Percentiles rank a stretch among this genome's conserved stretches.
phyloP scores from a whole-genome alignment of 2,329 filamentous ascomycete species.

The Aciculosporium take region DNA sequence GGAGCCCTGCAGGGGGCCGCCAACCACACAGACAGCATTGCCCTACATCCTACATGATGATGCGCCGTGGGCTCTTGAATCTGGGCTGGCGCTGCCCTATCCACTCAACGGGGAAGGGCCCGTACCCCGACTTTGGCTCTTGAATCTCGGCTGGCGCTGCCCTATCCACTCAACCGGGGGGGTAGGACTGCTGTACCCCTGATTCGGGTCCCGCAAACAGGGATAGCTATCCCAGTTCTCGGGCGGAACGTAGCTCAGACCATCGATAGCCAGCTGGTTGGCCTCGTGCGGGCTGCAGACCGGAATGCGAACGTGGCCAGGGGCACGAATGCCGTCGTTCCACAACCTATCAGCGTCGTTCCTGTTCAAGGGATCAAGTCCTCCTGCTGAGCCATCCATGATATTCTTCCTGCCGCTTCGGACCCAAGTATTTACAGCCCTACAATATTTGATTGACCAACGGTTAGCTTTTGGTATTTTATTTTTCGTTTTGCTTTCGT shows the following conservation, averaged over 20 bases:
- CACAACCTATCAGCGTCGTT: background rate
- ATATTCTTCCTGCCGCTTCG: background rate
- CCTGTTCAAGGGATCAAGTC: background rate
- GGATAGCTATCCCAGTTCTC: background rate
- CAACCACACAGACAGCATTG: too few relatives aligned
- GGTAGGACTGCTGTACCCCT: too few relatives aligned
- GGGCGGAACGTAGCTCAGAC: background rate
- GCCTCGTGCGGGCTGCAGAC: background rate
- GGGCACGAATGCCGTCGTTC: background rate
- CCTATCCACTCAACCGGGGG: too few relatives aligned
- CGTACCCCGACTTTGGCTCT: too few relatives aligned
- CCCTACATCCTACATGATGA: too few relatives aligned
- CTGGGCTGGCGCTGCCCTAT: too few relatives aligned
- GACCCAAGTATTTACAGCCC: background rate
- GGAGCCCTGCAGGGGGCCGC: too few relatives aligned
- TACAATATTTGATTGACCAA: background rate
- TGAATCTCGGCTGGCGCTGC: too few relatives aligned
- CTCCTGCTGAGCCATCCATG: background rate
- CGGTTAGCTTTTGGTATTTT: too few relatives aligned
- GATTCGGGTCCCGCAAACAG: background rate
- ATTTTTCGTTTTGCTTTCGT: too few relatives aligned
- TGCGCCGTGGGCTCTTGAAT: too few relatives aligned
- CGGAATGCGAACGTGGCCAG: background rate
- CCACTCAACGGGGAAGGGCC: too few relatives aligned
- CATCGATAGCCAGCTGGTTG: background rate